These are phyloP conservation scores for Ephemerocybe angulata DNA, from an alignment of 768 basidiomycete genomes.

Conservation along the genomic window DNA sequence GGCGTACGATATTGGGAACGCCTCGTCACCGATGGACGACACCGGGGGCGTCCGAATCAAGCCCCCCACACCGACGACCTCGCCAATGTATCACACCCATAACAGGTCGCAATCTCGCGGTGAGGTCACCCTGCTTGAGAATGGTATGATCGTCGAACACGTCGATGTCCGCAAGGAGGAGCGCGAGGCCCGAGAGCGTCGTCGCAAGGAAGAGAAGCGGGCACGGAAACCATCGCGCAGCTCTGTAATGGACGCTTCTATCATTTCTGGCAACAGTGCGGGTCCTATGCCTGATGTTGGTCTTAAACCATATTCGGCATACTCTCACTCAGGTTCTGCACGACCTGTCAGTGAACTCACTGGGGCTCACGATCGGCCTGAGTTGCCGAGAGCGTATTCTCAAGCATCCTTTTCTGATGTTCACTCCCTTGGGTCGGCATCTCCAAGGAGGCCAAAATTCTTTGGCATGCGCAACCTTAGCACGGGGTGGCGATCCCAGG, in stretches of 20 bases:
- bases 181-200: conserved; percentile 66
- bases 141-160: conserved; percentile 86
- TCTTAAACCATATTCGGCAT: conserved; percentile 57
- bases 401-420: conserved; percentile 80
- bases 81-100: conserved; percentile 36
- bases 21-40: conserved; percentile 50
- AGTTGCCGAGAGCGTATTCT: conserved; percentile 65
- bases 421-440: conserved; percentile 65
- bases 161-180: conserved; percentile 81
- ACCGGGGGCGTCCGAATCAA: conserved; percentile 67
- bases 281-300: conserved; percentile 46
- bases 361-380: conserved; percentile 55
- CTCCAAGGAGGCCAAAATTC: conserved; percentile 65
- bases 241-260: conserved; percentile 67
- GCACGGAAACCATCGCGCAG: conserved; percentile 72
- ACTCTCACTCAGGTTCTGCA: conserved; percentile 48
- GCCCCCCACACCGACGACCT: conserved; percentile 46
- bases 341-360: conserved; percentile 63
- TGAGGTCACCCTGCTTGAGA: conserved; percentile 81
- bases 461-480: conserved; percentile 73
- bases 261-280: conserved; percentile 64
- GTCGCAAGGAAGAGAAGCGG: conserved; percentile 65
- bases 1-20: conserved; percentile 61
- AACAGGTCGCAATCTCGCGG: conserved; percentile 53
- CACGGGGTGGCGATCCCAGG: conserved; percentile 72